Evolutionary conservation across 345 rosid genomes (phyloP), one percentile per base, ranked within the genome.

Genomic region (Ailanthus altissimus): DNA sequence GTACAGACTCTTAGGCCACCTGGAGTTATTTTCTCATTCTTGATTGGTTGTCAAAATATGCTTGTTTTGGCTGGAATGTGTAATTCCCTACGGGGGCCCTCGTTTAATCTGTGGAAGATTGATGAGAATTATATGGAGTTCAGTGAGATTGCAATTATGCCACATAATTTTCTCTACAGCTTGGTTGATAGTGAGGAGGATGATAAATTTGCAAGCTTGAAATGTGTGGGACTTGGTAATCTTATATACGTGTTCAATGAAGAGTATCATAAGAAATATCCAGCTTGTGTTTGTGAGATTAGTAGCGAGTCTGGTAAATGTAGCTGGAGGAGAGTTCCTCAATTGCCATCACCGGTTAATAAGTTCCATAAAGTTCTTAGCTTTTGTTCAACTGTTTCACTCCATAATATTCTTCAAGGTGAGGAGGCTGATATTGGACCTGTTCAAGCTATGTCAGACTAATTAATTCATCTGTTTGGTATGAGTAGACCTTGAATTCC

Each of bases 251-350:
- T 94, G 49, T 91, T 92, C 74, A 90, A 91, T 53, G 93, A 91
- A 77, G 97, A 94, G 75, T 86, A 87, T 67, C 97, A 92, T 77
- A 86, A 86, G 79, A 91, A 84, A 46, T 94, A 89, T 83, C 97
- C 97, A n/a, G 93, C 98, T 84, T 94, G 97, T 78, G 77, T 92
- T 6, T 91, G 97, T 79, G 90, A 94, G 84, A 86, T 94, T 32
- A 59, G 43, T 51, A 76, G 81, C 5, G 84, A 83, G 21, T 56
- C 81, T 13, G 85, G 81, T 0, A 81, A 74, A 18, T 88, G 88
- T 72, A 83, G 84, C 67, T 92, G 98, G 98, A 87, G 92, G 85
- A 90, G 85, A 81, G 65, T 94, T 65, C 98, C 97, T 21, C 85
- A 36, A 11, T 83, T 91, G 87, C 91, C 94, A 21, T 91, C 84